phyloP scores from a whole-genome alignment of 345 rosid species.

The Eucalyptus sp. region DNA sequence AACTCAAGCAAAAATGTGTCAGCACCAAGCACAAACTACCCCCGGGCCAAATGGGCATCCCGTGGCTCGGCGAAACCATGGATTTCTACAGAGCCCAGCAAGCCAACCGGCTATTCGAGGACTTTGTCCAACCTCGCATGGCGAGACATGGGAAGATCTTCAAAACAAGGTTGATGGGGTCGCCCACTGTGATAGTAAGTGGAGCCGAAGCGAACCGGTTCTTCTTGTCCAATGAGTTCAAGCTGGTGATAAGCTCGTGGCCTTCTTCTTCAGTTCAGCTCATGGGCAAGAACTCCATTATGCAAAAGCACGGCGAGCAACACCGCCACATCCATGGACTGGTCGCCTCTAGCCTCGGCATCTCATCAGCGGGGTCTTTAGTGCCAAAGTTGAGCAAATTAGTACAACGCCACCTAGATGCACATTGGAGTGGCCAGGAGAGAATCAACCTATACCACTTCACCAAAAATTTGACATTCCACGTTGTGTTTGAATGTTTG shows the following conservation, averaged over 20 bases:
- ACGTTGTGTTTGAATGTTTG: conserved; percentile 49
- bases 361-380: conserved; percentile 24
- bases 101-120: conserved; percentile 41
- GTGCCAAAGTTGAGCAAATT: conserved; percentile 43
- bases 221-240: conserved; percentile 61
- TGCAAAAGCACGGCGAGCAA: conserved; percentile 55
- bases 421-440: conserved; percentile 28
- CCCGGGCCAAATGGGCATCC: conserved; percentile 59
- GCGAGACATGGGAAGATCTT: conserved; percentile 50
- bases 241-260: conserved; percentile 72
- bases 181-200: conserved; percentile 49
- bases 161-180: conserved; percentile 65
- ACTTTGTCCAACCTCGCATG: conserved; percentile 46
- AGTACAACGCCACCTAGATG: conserved; percentile 27
- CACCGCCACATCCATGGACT: conserved; percentile 36
- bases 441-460: conserved; percentile 35
- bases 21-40: conserved; percentile 30
- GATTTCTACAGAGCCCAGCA: conserved; percentile 60
- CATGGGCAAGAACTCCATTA: conserved; percentile 59
- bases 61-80: conserved; percentile 65
- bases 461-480: conserved; percentile 37
- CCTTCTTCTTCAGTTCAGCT: conserved; percentile 60
- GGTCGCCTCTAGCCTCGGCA: conserved; percentile 28
- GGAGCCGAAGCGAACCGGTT: conserved; percentile 61
- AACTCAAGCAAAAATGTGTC: background rate